Evolutionary conservation across 2,329 filamentous ascomycete species (phyloP), one percentile per base, ranked within the genome.

Genomic region (Aureobasidium vineae): DNA sequence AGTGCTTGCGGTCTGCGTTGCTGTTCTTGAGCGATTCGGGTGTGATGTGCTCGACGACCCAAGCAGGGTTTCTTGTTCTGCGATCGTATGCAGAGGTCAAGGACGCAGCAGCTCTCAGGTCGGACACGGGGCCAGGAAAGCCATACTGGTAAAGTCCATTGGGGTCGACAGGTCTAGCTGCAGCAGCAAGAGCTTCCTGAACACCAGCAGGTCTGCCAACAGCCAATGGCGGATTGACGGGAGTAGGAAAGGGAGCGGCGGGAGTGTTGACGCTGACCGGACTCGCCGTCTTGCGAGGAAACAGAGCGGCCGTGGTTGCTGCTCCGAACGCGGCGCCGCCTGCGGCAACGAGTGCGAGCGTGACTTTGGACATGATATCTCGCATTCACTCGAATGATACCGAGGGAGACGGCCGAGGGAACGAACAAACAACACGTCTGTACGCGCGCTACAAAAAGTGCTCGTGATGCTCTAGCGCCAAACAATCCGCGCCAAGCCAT

Each of bases 1-100:
- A 92, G 83, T 94, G 83, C 77, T 91, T 90, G 74, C 95, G 88
- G 80, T 98, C 93, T 71, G 86, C 95, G 68, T 89, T 87, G 69
- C 87, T 87, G 61, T 83, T 77, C 3, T 89, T 84, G 16, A 99
- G 85, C 0, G 94, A 98, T 41, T 87, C 86, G 1, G 92, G 88
- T 0, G 95, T 99, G 78, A 99, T 97, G 82, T 99, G 95, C 82
- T 99, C 95, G 70, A 90, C 80, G 23, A 82, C 95, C 94, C 94
- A 99, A 77, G 90, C 85, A 36, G 95, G 95, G 79, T 99, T 99
- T 75, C 93, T 88, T 50, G 88, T 89, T 69, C 91, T 89, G 33
- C 95, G 91, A 80, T 99, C 94, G 84, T 89, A 99, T 72, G 90
- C 88, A 38, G 93, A 96, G 70, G 93, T 85, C 64, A 98, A 85